These are phyloP conservation scores for Quercus rubra DNA, from an alignment of 306 rosid genomes.

Conservation along the genomic window DNA sequence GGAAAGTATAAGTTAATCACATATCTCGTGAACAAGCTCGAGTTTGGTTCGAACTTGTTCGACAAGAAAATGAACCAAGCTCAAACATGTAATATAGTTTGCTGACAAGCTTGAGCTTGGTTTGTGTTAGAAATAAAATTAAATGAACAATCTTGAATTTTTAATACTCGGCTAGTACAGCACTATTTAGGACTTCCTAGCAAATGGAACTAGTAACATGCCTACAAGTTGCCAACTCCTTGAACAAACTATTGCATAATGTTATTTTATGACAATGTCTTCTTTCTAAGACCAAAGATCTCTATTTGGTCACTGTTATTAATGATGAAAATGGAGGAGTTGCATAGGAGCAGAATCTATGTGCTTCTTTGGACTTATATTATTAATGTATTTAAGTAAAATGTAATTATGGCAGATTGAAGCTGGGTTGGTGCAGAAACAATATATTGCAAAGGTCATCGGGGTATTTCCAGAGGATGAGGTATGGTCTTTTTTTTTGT, in stretches of 20 bases:
- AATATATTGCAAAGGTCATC: conserved; percentile 71
- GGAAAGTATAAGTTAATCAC: too few relatives aligned
- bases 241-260: not conserved
- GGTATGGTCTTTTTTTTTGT: conserved; percentile 40
- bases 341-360: not conserved
- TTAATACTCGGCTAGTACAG: too few relatives aligned
- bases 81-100: too few relatives aligned
- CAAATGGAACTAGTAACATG: not conserved
- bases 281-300: not conserved
- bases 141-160: too few relatives aligned
- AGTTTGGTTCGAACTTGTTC: too few relatives aligned
- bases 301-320: not conserved
- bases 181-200: not conserved
- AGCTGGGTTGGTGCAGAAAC: conserved; percentile 74
- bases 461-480: conserved; percentile 70
- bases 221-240: not conserved
- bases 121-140: too few relatives aligned
- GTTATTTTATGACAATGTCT: not conserved
- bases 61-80: too few relatives aligned
- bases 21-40: too few relatives aligned
- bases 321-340: not conserved
- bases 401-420: conserved; percentile 62
- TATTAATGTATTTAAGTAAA: not conserved
- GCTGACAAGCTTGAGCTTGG: too few relatives aligned
- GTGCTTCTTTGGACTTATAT: not conserved